Evolutionary conservation across 345 rosid species (phyloP).

Genomic region (Fremontodendron californicum): DNA sequence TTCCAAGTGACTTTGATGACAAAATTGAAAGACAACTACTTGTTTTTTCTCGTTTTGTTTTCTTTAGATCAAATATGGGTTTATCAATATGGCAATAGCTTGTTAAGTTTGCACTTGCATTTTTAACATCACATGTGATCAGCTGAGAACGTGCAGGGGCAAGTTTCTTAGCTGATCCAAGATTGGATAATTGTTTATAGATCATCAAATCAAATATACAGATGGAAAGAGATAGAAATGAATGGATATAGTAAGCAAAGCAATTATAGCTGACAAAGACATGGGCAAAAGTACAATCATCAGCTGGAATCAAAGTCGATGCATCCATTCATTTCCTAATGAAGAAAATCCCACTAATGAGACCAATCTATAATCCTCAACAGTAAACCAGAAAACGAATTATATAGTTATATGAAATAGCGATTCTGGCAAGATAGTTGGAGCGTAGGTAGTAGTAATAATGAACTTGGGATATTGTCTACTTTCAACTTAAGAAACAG

Average conservation of each 20-base stretch:
- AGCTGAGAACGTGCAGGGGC: neutral
- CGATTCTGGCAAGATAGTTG: too few relatives aligned
- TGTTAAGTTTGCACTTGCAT: neutral
- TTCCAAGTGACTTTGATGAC: conserved; percentile 17
- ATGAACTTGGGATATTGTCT: neutral
- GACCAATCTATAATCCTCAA: neutral
- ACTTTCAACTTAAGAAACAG: too few relatives aligned
- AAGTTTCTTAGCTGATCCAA: neutral
- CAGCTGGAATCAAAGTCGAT: neutral
- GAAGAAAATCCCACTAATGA: neutral
- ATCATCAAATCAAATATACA: neutral
- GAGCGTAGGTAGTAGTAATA: too few relatives aligned
- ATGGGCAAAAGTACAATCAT: neutral
- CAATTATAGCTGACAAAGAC: too few relatives aligned
- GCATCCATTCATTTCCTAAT: neutral
- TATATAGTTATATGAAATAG: too few relatives aligned
- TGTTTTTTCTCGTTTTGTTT: neutral
- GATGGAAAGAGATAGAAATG: neutral
- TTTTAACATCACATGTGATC: neutral
- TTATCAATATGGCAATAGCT: too few relatives aligned
- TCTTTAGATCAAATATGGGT: too few relatives aligned
- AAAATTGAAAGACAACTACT: neutral
- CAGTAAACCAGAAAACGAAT: neutral
- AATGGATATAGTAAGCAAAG: neutral
- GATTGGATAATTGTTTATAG: neutral